Evolutionary conservation across 768 basidiomycete species (phyloP).

Genomic region (Rickenella mellea): DNA sequence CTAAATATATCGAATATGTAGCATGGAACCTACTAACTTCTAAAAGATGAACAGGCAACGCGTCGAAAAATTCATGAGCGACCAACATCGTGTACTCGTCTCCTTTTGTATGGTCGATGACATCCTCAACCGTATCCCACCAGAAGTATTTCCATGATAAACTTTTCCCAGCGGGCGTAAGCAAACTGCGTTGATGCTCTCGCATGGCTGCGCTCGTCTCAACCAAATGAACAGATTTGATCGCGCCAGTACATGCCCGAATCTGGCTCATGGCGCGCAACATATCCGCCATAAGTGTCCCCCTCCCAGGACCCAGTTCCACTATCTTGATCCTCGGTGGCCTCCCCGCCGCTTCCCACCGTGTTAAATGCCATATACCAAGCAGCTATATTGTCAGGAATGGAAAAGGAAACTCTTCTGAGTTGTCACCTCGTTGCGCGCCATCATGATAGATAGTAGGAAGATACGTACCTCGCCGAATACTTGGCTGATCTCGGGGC

Average conservation of each 20-base stretch:
- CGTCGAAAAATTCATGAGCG: conserved; percentile 98
- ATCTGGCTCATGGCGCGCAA: conserved; percentile 47
- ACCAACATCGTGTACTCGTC: conserved; percentile 70
- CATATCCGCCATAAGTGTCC: conserved; percentile 86
- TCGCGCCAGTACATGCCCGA: conserved; percentile 21
- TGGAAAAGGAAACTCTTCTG: background rate
- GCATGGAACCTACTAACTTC: conserved; percentile 40
- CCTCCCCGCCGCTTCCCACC: conserved; percentile 51
- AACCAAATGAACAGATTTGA: conserved; percentile 58
- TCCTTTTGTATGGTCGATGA: conserved; percentile 32
- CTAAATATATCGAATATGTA: background rate
- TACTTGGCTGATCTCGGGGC: conserved; percentile 91
- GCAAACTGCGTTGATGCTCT: conserved; percentile 45
- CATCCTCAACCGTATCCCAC: conserved; percentile 65
- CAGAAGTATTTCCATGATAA: conserved; percentile 43
- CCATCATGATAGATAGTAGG: conserved; percentile 3
- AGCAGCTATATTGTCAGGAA: conserved; percentile 47
- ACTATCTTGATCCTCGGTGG: conserved; percentile 55
- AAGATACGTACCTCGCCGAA: conserved; percentile 79
- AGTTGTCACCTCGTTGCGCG: conserved; percentile 39
- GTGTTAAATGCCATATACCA: conserved; percentile 76
- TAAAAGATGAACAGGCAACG: conserved; percentile 83
- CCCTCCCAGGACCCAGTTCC: conserved; percentile 90
- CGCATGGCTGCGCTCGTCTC: conserved; percentile 72
- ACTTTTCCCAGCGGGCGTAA: conserved; percentile 23